Evolutionary conservation across 768 basidiomycete species (phyloP), one percentile per base, ranked within the genome.

Genomic region (Termitomyces titanicus): DNA sequence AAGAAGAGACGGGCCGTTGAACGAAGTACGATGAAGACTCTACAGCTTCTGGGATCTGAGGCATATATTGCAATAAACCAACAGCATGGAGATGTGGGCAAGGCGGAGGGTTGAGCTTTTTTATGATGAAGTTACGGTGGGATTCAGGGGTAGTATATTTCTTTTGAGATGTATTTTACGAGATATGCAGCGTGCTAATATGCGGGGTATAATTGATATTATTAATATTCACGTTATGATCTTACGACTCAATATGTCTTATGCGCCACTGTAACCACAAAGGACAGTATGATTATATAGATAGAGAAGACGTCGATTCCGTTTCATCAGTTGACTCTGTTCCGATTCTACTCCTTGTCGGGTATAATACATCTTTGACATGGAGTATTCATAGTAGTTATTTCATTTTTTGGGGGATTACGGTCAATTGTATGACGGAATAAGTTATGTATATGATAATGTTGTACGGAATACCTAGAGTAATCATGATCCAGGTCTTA

Each of bases 1-100:
- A 46, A 44, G 43, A 48, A 47, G 42, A 44, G 29, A 33, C 44
- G 47, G 25, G 43, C 31, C 24, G 24, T 24, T 20, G 56, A 58
- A 43, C 47, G 50, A 33, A 55, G 49, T 31, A 25, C 27, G 53
- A 38, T 53, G 38, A 61, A 61, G 39, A 52, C 25, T 31, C 37
- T 58, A 37, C 56, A 58, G 42, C 43, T 57, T 40, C 33, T 61
- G 35, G 60, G 60, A 4, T 47, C 40, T 20, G 60, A 61, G 42
- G 56, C 60, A n/a, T 13, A 13, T 44, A 31, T 29, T 15, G 53
- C 54, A 9, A 53, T 58, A 3, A 44, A 17, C 18, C 24, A 57
- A 27, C 53, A 38, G 39, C 57, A 44, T 34, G 51, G 53, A 24
- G 42, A 49, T 55, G 11, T 43, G 34, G 29, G n/a, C n/a, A n/a